Evolutionary conservation across 768 basidiomycete species (phyloP).

Genomic region (Calvatia gigantea): DNA sequence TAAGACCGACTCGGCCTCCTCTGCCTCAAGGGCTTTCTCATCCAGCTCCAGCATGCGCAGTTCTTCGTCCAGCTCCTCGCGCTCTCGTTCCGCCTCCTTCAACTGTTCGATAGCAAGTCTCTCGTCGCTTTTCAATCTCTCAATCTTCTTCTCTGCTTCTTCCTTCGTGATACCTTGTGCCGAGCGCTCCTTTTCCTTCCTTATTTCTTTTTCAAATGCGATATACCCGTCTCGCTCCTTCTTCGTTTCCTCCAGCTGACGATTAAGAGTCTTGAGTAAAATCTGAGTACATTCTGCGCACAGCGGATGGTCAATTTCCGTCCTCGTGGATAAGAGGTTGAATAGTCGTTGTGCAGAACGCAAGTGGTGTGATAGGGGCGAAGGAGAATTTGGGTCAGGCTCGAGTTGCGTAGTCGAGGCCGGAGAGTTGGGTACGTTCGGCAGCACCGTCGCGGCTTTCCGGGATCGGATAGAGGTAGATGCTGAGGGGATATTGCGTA

Average conservation of each 20-base stretch:
- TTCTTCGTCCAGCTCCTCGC: conserved; percentile 72
- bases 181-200: conserved; percentile 77
- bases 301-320: conserved; percentile 88
- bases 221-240: conserved; percentile 92
- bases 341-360: conserved; percentile 73
- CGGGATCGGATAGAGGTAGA: conserved; percentile 40
- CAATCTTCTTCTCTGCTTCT: conserved; percentile 71
- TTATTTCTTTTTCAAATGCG: conserved; percentile 85
- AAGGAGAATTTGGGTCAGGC: conserved; percentile 56
- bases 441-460: conserved; percentile 31
- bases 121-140: conserved; percentile 68
- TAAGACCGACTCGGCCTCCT: conserved; percentile 74
- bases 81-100: conserved; percentile 72
- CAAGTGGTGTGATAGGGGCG: conserved; percentile 75
- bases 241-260: conserved; percentile 85
- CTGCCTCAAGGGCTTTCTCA: conserved; percentile 72
- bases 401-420: conserved; percentile 35
- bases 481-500: conserved; percentile 64
- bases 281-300: conserved; percentile 93
- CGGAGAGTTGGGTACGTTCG: conserved; percentile 23
- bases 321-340: conserved; percentile 70
- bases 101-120: conserved; percentile 69
- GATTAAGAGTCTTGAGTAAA: conserved; percentile 69
- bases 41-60: conserved; percentile 67
- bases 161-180: conserved; percentile 55